Evolutionary conservation across 1,284 basidiomycete genomes (phyloP).

Genomic region (Meripilus lineatus): DNA sequence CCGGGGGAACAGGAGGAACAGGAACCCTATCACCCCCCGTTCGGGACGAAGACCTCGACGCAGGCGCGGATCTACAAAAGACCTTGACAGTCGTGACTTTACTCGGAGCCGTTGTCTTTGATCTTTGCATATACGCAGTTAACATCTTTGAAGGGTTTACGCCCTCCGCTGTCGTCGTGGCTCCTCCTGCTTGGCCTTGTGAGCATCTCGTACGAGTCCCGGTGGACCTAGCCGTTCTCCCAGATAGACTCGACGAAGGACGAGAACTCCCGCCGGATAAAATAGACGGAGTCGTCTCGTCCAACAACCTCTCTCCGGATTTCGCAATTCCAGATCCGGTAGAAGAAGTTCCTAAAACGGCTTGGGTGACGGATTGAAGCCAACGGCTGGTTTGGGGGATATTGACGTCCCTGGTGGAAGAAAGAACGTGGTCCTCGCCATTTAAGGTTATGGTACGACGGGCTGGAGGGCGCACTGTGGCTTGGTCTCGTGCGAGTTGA

Average conservation of each 20-base stretch:
- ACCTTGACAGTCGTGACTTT: slow-evolving; percentile 50
- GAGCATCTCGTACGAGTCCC: too few relatives aligned
- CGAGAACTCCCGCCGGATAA: too few relatives aligned
- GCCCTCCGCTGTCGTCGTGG: too few relatives aligned
- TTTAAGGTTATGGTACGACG: not conserved
- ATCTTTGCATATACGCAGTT: slow-evolving; percentile 21
- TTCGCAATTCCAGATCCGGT: slow-evolving; percentile 36
- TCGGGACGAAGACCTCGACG: slow-evolving; percentile 33
- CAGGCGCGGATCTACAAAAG: slow-evolving; percentile 60
- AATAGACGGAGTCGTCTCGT: too few relatives aligned
- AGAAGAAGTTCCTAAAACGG: slow-evolving; percentile 42
- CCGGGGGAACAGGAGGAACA: slow-evolving; percentile 1
- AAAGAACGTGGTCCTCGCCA: not conserved
- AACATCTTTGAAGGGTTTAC: too few relatives aligned
- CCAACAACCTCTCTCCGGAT: too few relatives aligned
- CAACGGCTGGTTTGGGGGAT: slow-evolving; percentile 55
- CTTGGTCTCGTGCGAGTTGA: slow-evolving; percentile 34
- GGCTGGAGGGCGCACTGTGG: slow-evolving; percentile 18
- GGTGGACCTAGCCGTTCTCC: too few relatives aligned
- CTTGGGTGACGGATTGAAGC: slow-evolving; percentile 59
- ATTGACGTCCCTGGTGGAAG: slow-evolving; percentile 13
- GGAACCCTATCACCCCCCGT: slow-evolving; percentile 19
- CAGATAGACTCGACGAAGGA: too few relatives aligned
- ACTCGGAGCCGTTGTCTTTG: slow-evolving; percentile 27
- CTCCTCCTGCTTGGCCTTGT: too few relatives aligned